These are phyloP conservation scores for Aspergillus bombycis DNA, from an alignment of 2,329 filamentous ascomycete species.

Conservation along the genomic window DNA sequence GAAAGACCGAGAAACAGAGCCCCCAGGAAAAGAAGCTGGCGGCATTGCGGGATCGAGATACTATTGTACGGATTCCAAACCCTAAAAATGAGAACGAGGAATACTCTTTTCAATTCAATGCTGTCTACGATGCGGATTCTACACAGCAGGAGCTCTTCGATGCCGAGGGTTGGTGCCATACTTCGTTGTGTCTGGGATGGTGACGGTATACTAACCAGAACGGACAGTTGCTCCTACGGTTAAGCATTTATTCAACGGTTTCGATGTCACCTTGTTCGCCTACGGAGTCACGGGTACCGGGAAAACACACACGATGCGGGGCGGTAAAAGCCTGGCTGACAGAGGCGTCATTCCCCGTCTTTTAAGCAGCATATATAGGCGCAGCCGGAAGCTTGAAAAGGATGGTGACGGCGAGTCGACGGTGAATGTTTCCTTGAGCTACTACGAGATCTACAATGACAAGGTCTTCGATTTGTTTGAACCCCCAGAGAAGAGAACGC, in stretches of 20 bases:
- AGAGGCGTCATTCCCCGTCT: conserved; percentile 85
- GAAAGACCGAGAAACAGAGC: conserved; percentile 31
- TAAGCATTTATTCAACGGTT: conserved; percentile 83
- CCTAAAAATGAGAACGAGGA: conserved; percentile 90
- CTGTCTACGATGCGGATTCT: conserved; percentile 79
- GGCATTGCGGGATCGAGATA: conserved; percentile 57
- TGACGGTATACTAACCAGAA: conserved; percentile 21
- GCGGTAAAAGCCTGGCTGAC: conserved; percentile 81
- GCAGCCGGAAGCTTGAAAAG: conserved; percentile 82
- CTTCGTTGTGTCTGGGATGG: conserved; percentile 3
- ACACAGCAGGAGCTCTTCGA: conserved; percentile 88
- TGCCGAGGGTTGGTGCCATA: conserved; percentile 70
- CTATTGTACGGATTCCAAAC: conserved; percentile 84
- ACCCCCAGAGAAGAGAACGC: conserved; percentile 80
- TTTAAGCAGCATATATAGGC: conserved; percentile 81
- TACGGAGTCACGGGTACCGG: conserved; percentile 93
- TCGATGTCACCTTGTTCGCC: conserved; percentile 87
- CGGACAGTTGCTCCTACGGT: conserved; percentile 80
- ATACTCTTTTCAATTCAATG: conserved; percentile 93
- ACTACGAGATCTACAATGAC: conserved; percentile 98
- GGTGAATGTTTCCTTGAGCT: conserved; percentile 77
- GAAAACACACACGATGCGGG: conserved; percentile 95
- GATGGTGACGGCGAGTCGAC: conserved; percentile 71
- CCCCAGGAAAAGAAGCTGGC: conserved; percentile 29
- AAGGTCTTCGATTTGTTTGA: conserved; percentile 92